phyloP scores from a whole-genome alignment of 345 rosid genomes.

The Hypericum perforatum region DNA sequence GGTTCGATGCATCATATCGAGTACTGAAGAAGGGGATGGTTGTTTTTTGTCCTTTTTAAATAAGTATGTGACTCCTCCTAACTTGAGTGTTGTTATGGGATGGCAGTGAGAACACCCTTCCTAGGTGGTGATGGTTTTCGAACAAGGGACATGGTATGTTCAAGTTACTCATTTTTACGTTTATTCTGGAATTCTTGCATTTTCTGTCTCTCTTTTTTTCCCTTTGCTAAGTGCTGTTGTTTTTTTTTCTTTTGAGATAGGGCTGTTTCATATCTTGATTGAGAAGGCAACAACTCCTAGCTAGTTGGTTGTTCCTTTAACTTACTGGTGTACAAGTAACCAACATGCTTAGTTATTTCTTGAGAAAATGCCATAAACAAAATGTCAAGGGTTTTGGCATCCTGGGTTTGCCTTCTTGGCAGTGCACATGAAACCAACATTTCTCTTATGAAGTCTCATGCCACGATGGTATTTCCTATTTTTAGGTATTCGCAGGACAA shows the following conservation, averaged over 20 bases:
- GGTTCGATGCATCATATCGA: no score
- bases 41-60: background rate
- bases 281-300: no score
- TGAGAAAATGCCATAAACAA: background rate
- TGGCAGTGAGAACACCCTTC: conserved; percentile 46
- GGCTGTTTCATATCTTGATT: no score
- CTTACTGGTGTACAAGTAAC: no score
- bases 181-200: background rate
- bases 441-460: background rate
- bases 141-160: conserved; percentile 46
- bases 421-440: background rate
- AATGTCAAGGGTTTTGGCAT: conserved; percentile 1
- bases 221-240: no score
- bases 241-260: no score
- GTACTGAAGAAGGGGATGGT: background rate
- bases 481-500: conserved; percentile 49
- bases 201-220: no score
- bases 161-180: conserved; percentile 6
- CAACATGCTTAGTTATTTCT: no score
- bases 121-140: conserved; percentile 34
- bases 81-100: conserved; percentile 8
- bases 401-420: background rate
- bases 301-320: no score
- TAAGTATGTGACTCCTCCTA: conserved; percentile 12
- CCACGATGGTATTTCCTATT: background rate